Conservation (phyloP, 371 early-diverging fungal species). For the Mucor indicus region DNA sequence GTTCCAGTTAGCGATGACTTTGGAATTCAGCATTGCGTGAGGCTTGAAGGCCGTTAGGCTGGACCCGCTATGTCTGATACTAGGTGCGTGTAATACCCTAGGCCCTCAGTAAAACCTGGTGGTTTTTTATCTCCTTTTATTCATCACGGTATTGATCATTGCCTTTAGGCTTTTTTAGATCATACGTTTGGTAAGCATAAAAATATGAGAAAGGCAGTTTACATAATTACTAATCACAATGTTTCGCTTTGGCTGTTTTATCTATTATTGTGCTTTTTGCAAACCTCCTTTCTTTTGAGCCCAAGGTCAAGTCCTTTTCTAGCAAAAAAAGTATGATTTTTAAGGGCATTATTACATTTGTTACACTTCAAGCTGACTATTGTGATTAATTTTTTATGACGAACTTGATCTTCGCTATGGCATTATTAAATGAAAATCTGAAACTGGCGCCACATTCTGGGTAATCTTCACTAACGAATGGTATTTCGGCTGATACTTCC, state of each 20-base stretch:
- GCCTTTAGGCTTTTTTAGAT: conserved; percentile 10
- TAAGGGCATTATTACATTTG: conserved; percentile 15
- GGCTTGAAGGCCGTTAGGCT: too few species aligned
- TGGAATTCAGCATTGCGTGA: too few species aligned
- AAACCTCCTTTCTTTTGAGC: conserved; percentile 13
- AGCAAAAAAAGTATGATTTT: conserved; percentile 10
- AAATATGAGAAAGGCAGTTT: conserved; percentile 16
- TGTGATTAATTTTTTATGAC: conserved; percentile 15
- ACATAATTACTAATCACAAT: conserved; percentile 13
- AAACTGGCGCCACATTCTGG: conserved; percentile 10
- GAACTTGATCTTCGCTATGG: conserved; percentile 15
- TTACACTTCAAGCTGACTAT: conserved; percentile 16
- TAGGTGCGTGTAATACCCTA: too few species aligned
- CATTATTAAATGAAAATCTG: conserved; percentile 13
- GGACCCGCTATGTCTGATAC: too few species aligned
- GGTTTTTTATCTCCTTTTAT: too few species aligned
- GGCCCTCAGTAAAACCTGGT: too few species aligned
- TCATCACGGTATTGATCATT: too few species aligned
- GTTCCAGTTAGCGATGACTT: conserved; percentile 12
- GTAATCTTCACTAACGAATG: conserved; percentile 13
- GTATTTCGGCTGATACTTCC: conserved; percentile 13
- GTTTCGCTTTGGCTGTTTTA: too few species aligned
- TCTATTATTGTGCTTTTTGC: too few species aligned
- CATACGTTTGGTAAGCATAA: conserved; percentile 13
- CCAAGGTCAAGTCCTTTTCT: conserved; percentile 15